These are phyloP conservation scores for Trichoderma sp. DNA, from an alignment of 2,329 filamentous ascomycete genomes.

Conservation along the genomic window DNA sequence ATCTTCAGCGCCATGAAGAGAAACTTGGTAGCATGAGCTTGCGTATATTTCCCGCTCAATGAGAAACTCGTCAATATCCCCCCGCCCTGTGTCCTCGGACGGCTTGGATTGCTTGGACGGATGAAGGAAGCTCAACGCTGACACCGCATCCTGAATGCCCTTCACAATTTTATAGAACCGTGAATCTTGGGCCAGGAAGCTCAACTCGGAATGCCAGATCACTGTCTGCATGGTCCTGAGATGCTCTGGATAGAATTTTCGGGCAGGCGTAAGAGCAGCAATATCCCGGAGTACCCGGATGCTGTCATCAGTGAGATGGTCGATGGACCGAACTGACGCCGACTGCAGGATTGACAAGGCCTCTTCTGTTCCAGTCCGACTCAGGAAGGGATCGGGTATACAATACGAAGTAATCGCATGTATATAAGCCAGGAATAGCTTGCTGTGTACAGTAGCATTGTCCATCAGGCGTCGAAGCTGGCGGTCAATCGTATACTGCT, in stretches of 20 bases:
- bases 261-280: constrained; percentile 17
- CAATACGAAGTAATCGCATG: constrained; percentile 58
- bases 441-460: constrained; percentile 54
- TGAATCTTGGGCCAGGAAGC: constrained; percentile 49
- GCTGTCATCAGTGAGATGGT: constrained; percentile 10
- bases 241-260: constrained; percentile 44
- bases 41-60: constrained; percentile 29
- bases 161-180: constrained; percentile 39
- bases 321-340: constrained; percentile 52
- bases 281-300: background rate
- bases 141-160: background rate
- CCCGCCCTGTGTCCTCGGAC: constrained; percentile 3
- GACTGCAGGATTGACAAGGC: constrained; percentile 53
- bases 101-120: background rate
- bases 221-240: constrained; percentile 50
- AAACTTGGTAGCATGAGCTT: constrained; percentile 25
- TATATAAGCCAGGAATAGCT: constrained; percentile 54
- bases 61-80: background rate
- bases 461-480: constrained; percentile 54
- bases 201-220: constrained; percentile 44
- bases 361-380: constrained; percentile 57
- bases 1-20: constrained; percentile 33
- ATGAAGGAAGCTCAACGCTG: constrained; percentile 29
- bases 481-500: constrained; percentile 45
- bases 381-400: constrained; percentile 52